phyloP scores from a whole-genome alignment of 208 protist genomes.

The Trypanosoma brucei region DNA sequence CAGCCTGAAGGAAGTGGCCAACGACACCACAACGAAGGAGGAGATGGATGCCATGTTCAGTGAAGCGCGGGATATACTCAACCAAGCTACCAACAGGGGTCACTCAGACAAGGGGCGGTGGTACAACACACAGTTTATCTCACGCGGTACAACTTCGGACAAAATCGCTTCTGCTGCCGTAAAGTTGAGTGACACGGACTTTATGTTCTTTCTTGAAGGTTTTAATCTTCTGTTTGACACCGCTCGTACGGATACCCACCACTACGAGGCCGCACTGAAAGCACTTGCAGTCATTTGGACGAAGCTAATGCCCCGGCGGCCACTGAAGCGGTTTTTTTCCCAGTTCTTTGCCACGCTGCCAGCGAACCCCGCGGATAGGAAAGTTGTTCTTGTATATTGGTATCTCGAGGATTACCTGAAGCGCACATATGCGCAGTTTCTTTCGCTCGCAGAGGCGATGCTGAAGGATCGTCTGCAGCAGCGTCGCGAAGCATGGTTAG shows the following conservation, averaged over 20 bases:
- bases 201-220: conserved; percentile 89
- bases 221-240: conserved; percentile 89
- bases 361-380: conserved; percentile 48
- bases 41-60: conserved; percentile 78
- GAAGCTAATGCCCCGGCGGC: conserved; percentile 78
- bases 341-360: conserved; percentile 91
- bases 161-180: conserved; percentile 85
- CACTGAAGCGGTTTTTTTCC: conserved; percentile 82
- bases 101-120: conserved; percentile 75
- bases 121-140: conserved; percentile 87
- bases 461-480: conserved; percentile 84
- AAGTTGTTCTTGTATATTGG: conserved; percentile 83
- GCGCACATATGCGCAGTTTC: conserved; percentile 85
- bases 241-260: conserved; percentile 83
- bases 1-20: conserved; percentile 87
- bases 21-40: conserved; percentile 59
- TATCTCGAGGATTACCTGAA: conserved; percentile 91
- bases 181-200: conserved; percentile 87
- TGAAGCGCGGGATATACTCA: conserved; percentile 74
- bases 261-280: conserved; percentile 89
- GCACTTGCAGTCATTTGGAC: conserved; percentile 83
- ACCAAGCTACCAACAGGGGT: conserved; percentile 46
- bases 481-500: conserved; percentile 82
- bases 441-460: conserved; percentile 83
- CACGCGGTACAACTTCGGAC: conserved; percentile 82